phyloP scores from a whole-genome alignment of 768 basidiomycete species.

The Imleria badia region DNA sequence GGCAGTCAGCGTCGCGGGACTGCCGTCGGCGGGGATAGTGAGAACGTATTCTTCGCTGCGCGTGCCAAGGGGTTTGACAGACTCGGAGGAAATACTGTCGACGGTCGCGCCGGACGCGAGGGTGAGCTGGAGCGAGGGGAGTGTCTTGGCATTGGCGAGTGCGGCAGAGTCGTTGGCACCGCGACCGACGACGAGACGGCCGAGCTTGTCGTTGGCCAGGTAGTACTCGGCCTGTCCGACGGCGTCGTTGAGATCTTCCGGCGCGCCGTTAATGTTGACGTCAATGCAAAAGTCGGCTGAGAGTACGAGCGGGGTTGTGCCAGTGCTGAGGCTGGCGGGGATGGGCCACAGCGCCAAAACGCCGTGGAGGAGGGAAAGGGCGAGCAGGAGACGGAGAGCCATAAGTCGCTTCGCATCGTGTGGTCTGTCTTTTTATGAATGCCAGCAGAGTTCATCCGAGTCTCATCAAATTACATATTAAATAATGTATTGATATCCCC shows the following conservation, averaged over 20 bases:
- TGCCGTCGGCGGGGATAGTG: slow-evolving; percentile 37
- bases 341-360: slow-evolving; percentile 34
- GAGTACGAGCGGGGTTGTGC: slow-evolving; percentile 24
- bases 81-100: slow-evolving; percentile 36
- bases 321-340: slow-evolving; percentile 27
- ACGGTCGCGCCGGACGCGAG: slow-evolving; percentile 18
- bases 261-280: slow-evolving; percentile 25
- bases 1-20: slow-evolving; percentile 39
- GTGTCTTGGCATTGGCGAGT: slow-evolving; percentile 24
- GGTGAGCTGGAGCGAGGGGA: slow-evolving; percentile 29
- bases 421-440: not conserved
- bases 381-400: slow-evolving; percentile 5
- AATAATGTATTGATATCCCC: not conserved
- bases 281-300: slow-evolving; percentile 28
- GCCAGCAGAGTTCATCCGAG: not conserved
- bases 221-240: slow-evolving; percentile 30
- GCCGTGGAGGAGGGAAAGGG: slow-evolving; percentile 10
- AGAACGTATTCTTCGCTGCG: slow-evolving; percentile 49
- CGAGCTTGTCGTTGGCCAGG: slow-evolving; percentile 37
- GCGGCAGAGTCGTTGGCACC: slow-evolving; percentile 32
- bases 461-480: not conserved
- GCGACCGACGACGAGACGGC: slow-evolving; percentile 42
- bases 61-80: slow-evolving; percentile 32
- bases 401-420: not conserved
- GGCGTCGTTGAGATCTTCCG: slow-evolving; percentile 36